These are phyloP conservation scores for Ordospora colligata DNA, from an alignment of 371 early-diverging fungal species.

Conservation along the genomic window DNA sequence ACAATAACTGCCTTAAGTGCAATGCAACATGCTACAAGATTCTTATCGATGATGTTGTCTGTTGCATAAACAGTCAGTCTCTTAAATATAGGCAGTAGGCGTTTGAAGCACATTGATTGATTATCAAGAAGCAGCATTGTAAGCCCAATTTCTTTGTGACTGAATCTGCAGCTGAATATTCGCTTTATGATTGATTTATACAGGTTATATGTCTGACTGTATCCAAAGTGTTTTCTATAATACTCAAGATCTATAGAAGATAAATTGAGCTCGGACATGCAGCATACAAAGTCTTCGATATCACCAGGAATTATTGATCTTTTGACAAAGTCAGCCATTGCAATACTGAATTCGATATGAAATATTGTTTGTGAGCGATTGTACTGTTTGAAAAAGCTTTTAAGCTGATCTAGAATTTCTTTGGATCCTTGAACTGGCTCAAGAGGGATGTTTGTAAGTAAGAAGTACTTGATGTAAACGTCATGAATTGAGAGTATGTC, in stretches of 20 bases:
- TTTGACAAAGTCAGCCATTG: background rate
- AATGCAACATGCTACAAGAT: constrained; percentile 43
- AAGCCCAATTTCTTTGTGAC: background rate
- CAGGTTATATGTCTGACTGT: constrained; percentile 41
- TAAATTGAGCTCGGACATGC: background rate
- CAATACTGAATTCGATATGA: background rate
- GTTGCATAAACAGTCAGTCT: constrained; percentile 38
- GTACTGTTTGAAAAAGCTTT: background rate
- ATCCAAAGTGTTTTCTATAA: constrained; percentile 45
- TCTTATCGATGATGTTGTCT: constrained; percentile 48
- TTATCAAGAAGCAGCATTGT: constrained; percentile 45
- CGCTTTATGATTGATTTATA: constrained; percentile 35
- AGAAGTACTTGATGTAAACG: background rate
- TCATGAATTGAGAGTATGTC: background rate
- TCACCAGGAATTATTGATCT: background rate
- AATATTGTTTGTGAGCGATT: background rate
- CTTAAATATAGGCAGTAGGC: constrained; percentile 29
- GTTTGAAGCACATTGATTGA: constrained; percentile 40
- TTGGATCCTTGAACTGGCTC: background rate
- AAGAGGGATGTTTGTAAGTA: background rate
- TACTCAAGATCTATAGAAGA: constrained; percentile 21
- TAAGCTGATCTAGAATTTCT: background rate
- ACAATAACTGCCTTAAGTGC: constrained; percentile 3
- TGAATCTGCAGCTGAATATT: constrained; percentile 24
- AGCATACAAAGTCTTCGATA: background rate